Evolutionary conservation across 352 stramenopile genomes (phyloP).

Genomic region (Pythium dissimile): DNA sequence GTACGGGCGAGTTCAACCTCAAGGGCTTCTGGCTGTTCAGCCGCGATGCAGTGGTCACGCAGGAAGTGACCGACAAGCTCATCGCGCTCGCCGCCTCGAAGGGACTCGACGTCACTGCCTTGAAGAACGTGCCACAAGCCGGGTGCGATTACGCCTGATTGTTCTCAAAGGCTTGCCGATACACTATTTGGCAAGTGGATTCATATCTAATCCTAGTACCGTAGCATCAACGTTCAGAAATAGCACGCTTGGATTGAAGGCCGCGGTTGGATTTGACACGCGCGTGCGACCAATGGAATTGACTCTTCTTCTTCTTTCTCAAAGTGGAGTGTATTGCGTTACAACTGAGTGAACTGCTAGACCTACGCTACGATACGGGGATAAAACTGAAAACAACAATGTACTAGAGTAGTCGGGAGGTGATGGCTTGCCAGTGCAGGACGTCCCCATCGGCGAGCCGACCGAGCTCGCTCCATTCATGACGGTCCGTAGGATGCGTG

Average conservation of each 20-base stretch:
- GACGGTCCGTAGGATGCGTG: background rate
- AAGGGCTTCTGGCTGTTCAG: slow-evolving; percentile 25
- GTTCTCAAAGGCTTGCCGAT: too few species aligned
- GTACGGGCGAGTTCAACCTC: slow-evolving; percentile 6
- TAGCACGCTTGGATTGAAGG: too few species aligned
- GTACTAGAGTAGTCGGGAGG: background rate
- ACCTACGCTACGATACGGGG: too few species aligned
- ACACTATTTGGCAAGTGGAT: too few species aligned
- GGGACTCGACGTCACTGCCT: slow-evolving; percentile 18
- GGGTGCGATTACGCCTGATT: slow-evolving; percentile 24
- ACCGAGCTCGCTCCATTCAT: background rate
- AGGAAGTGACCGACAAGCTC: slow-evolving; percentile 14
- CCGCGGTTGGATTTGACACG: too few species aligned
- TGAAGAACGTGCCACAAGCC: slow-evolving; percentile 12
- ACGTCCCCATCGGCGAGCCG: background rate
- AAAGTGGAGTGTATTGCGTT: slow-evolving; percentile 3
- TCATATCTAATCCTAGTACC: too few species aligned
- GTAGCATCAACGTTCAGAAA: too few species aligned
- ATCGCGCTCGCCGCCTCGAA: slow-evolving; percentile 10
- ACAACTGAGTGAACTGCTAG: slow-evolving; percentile 1
- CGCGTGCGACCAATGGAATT: too few species aligned
- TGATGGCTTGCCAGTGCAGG: background rate
- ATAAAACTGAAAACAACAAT: background rate
- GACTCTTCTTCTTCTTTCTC: background rate
- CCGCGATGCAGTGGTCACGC: slow-evolving; percentile 5